Conservation (phyloP, 2,329 filamentous ascomycete genomes). For the Fusarium pseudonygamai region DNA sequence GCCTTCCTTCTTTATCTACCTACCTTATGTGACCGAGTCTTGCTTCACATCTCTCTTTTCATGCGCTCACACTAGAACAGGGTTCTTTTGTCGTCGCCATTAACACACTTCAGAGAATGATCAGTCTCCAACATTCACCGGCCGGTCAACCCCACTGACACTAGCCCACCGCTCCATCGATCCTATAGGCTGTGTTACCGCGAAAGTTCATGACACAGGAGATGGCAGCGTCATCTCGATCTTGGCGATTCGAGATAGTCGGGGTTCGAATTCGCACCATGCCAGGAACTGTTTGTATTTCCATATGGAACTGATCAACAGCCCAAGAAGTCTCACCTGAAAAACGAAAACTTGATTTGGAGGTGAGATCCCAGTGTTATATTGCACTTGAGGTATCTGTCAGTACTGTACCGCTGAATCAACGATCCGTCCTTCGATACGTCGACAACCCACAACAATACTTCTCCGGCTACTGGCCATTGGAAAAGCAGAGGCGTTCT, state of each 20-base stretch:
- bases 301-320: background rate
- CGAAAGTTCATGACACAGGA: background rate
- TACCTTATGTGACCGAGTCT: background rate
- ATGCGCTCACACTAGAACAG: background rate
- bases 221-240: background rate
- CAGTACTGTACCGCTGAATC: background rate
- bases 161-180: background rate
- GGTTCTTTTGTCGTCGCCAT: background rate
- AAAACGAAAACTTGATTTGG: slow-evolving; percentile 16
- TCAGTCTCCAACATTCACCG: background rate
- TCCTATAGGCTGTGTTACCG: background rate
- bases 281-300: background rate
- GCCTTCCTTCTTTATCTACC: background rate
- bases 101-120: background rate
- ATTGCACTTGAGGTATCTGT: background rate
- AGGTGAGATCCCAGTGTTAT: background rate
- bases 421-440: background rate
- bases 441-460: background rate
- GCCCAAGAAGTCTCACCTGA: background rate
- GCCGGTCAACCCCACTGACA: background rate
- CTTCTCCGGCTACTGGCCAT: background rate
- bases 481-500: background rate
- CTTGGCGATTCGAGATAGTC: background rate
- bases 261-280: background rate
- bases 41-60: background rate